Conservation (phyloP, 139 green algal species). For the Auxenochlorella pyrenoidosa region DNA sequence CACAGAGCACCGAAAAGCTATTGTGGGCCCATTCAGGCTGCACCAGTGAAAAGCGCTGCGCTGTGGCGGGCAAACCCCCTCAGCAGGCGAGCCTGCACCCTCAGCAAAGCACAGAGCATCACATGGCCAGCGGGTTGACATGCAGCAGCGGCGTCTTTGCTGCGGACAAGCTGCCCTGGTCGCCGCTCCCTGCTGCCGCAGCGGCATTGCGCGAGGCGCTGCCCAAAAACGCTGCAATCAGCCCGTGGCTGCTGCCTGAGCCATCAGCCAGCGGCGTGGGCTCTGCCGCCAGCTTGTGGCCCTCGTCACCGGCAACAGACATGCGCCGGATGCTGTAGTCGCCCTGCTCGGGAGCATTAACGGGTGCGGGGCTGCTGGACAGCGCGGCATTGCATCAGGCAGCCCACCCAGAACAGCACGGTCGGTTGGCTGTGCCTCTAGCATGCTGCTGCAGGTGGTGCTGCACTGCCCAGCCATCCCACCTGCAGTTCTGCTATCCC, state of each 20-base stretch:
- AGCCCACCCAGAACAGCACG: no score
- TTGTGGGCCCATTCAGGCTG: no score
- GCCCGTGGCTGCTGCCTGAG: background rate
- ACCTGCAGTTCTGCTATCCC: constrained; percentile 31
- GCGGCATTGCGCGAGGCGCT: background rate
- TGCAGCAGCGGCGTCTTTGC: constrained; percentile 30
- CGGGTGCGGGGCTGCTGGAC: no score
- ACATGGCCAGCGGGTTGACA: constrained; percentile 29
- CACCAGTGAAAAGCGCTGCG: no score
- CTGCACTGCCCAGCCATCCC: background rate
- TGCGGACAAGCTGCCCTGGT: background rate
- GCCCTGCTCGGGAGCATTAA: background rate
- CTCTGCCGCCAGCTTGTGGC: background rate
- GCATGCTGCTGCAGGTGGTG: background rate
- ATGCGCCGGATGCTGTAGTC: constrained; percentile 34
- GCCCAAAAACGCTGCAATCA: constrained; percentile 19
- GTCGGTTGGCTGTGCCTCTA: no score
- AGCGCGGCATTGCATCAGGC: no score
- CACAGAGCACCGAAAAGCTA: no score
- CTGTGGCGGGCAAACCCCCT: no score
- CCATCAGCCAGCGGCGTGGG: background rate
- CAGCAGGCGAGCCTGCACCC: no score
- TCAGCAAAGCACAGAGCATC: background rate
- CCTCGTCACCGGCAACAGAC: background rate
- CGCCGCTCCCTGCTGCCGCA: background rate